Base-by-base conservation (phyloP, 164 flowering plant genomes). In the Vitis rotundifolia region DNA sequence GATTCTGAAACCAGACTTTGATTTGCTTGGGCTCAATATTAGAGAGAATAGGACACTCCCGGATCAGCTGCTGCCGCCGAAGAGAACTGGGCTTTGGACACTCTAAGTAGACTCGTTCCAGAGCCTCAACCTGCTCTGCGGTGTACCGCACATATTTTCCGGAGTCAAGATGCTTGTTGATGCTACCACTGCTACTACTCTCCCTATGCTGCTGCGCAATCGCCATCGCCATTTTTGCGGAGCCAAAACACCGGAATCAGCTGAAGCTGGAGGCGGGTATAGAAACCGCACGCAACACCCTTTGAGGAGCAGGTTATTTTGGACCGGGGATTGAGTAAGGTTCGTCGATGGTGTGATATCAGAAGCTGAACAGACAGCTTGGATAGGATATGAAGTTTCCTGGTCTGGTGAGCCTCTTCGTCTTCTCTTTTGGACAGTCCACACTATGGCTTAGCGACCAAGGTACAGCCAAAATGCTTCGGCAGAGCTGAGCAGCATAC, bases 1-100 rank as follows among this genome's bases (percentile, higher is more conserved):
- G 91, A 73, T 90, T 90, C 75, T 90, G 94, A 68, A 90, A 90
- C 94, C 94, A 90, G 71, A 90, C 92, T 85, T 90, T 90, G 85
- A 90, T 88, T 83, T 90, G 94, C 70, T 83, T 90, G 13, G 94
- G 91, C 63, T 90, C 94, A 48, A 90, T 90, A 75, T 90, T 87
- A 61, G 84, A 76, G 1, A 90, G 80, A 73, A 90, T 85, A 29
- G 91, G 91, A 71, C 87, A 90, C 63, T 90, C 94, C 8, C 92
- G 79, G 53, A 90, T 82, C 72, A 90, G 75, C 70, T 90, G 94
- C 54, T 90, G 94, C 64, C 92, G 71, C 9, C 94, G 83, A 73
- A 88, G 60, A 5, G 94, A 90, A 63, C 89, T 88, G 11, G 94
- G 94, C 71, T 90, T 90, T 1, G 94, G 94, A 67, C 94, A 90